Evolutionary conservation across 257 asterid species (phyloP).

Genomic region (Fraxinus anomala): DNA sequence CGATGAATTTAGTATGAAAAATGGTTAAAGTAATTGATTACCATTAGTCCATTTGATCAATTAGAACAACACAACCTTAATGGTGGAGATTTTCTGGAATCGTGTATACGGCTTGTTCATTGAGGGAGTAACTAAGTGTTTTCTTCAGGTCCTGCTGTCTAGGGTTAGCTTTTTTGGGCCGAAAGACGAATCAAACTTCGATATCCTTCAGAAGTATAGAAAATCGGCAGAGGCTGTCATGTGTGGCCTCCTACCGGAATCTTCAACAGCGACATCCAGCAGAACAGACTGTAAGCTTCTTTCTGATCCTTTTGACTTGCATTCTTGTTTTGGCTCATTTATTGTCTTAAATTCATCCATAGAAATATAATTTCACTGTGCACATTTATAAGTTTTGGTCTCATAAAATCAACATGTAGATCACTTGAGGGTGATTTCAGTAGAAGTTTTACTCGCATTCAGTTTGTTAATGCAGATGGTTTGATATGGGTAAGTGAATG

Average conservation of each 20-base stretch:
- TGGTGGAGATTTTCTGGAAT: neutral
- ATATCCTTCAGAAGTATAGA: slow-evolving; percentile 50
- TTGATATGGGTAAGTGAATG: slow-evolving; percentile 82
- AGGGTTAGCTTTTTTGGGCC: slow-evolving; percentile 71
- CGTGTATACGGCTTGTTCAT: neutral
- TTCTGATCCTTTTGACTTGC: slow-evolving; percentile 1
- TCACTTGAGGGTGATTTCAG: neutral
- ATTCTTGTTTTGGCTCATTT: slow-evolving; percentile 7
- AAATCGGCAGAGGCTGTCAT: slow-evolving; percentile 84
- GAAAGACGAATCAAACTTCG: slow-evolving; percentile 44
- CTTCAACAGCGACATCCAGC: slow-evolving; percentile 79
- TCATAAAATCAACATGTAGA: neutral
- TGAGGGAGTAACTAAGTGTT: slow-evolving; percentile 15
- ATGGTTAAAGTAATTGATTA: neutral
- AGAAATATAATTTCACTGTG: too few species aligned
- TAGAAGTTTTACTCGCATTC: slow-evolving; percentile 19
- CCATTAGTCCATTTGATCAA: neutral
- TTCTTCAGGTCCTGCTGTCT: slow-evolving; percentile 72
- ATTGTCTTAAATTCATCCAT: neutral
- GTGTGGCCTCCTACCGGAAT: slow-evolving; percentile 79
- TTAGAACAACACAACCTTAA: neutral
- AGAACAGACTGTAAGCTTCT: slow-evolving; percentile 61
- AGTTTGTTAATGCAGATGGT: slow-evolving; percentile 57
- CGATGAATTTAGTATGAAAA: neutral
- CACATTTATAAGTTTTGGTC: neutral